Evolutionary conservation across 129 eudicot species (phyloP), one percentile per base, ranked within the genome.

Genomic region (Chrysanthemum makinoi): DNA sequence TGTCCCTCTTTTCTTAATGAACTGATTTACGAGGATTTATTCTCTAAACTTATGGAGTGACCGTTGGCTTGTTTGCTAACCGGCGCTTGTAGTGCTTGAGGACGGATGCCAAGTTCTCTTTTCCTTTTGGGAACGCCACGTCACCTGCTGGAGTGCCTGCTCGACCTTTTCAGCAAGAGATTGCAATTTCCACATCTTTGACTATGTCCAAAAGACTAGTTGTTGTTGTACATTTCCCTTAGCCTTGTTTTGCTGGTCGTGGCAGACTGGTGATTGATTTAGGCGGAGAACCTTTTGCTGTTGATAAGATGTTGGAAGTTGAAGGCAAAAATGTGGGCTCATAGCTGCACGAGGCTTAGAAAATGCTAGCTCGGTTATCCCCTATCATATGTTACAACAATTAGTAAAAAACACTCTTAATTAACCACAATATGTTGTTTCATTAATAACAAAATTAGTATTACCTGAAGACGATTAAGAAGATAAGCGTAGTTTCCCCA

Each of bases 401-500:
- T 22, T 22, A 22, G 24, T 22, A 22, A 22, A 22, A 22, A 22
- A 22, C 24, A 22, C 24, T 22, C 24, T 22, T 22, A 22, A 0
- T 22, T 22, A 22, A 22, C 24, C 24, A 22, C 24, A 22, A 22
- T 22, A 22, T 22, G 1, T 0, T 22, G 24, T 22, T 22, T 22
- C 1, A 22, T 22, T 22, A 22, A 22, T 22, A 22, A 22, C 24
- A 22, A 22, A 22, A 22, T 22, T 22, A 22, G 24, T 22, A 22
- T 22, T 22, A 22, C 24, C 97, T 93, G 98, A 72, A 93, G 98
- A 72, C 98, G 96, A 48, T 93, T 93, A 28, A 93, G 95, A 43
- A 93, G 90, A 11, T 89, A 93, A 65, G 98, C 87, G 72, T 89
- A 89, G 67, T 87, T 89, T 26, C 98, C 98, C 96, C 96, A 93